Evolutionary conservation across 2,329 filamentous ascomycete genomes (phyloP).

Genomic region (Xylariales sp.): DNA sequence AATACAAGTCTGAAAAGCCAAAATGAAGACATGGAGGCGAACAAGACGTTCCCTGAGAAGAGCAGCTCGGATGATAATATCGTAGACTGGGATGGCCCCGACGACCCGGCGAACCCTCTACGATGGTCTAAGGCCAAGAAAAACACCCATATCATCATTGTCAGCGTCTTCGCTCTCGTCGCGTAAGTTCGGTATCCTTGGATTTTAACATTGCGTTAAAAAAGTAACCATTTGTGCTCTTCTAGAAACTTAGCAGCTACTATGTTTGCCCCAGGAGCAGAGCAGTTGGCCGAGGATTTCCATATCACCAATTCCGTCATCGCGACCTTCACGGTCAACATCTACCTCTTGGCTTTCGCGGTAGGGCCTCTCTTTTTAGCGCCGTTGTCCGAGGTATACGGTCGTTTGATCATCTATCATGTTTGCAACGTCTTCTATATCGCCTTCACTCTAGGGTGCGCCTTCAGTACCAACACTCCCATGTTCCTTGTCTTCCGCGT

Average conservation of each 20-base stretch:
- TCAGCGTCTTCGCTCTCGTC: constrained; percentile 27
- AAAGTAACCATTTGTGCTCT: not conserved
- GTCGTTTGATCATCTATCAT: constrained; percentile 51
- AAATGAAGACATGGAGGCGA: constrained; percentile 8
- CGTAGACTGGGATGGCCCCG: constrained; percentile 33
- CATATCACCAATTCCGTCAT: constrained; percentile 25
- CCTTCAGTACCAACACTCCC: constrained; percentile 44
- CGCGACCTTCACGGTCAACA: constrained; percentile 37
- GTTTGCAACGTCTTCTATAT: constrained; percentile 49
- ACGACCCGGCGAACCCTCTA: constrained; percentile 30
- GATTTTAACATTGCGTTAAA: not conserved
- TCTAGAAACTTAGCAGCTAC: constrained; percentile 32
- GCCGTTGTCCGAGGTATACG: constrained; percentile 57
- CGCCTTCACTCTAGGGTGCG: constrained; percentile 51
- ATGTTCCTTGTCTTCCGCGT: constrained; percentile 53
- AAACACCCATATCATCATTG: constrained; percentile 25
- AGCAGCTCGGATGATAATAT: constrained; percentile 7
- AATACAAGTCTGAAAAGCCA: not conserved
- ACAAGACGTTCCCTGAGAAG: constrained; percentile 5
- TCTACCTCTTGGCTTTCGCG: constrained; percentile 36
- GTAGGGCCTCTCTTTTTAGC: constrained; percentile 57
- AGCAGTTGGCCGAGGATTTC: constrained; percentile 29
- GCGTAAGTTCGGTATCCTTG: constrained; percentile 18
- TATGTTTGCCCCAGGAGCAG: constrained; percentile 34
- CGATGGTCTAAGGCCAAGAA: constrained; percentile 29